Conservation (phyloP, 2,329 filamentous ascomycete genomes). For the Aspergillus ruber region DNA sequence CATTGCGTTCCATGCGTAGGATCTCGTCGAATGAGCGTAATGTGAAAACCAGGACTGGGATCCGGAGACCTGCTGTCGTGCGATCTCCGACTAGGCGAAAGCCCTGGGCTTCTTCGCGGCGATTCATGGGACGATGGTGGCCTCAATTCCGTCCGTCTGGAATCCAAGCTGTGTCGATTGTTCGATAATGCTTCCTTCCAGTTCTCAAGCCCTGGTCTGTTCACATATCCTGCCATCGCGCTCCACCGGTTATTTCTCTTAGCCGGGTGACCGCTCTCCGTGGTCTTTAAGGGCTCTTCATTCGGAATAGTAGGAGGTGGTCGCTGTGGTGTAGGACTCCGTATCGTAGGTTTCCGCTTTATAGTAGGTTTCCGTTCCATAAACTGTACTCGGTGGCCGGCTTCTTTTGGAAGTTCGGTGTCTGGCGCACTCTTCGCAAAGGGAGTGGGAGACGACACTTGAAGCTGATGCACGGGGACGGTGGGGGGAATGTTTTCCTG, state of each 20-base stretch:
- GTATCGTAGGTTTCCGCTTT: not conserved
- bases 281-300: constrained; percentile 13
- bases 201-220: constrained; percentile 11
- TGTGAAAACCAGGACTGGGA: constrained; percentile 25
- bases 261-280: constrained; percentile 5
- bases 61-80: constrained; percentile 6
- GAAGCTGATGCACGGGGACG: not conserved
- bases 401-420: not conserved
- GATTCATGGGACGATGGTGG: constrained; percentile 16
- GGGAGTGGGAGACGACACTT: constrained; percentile 11
- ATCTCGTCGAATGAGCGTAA: constrained; percentile 66
- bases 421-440: not conserved
- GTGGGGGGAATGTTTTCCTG: constrained; percentile 7
- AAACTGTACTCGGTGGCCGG: not conserved
- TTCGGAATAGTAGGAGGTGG: constrained; percentile 24
- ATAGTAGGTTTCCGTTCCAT: not conserved
- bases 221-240: constrained; percentile 19
- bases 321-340: constrained; percentile 10
- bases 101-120: constrained; percentile 21
- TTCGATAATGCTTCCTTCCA: constrained; percentile 17
- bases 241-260: constrained; percentile 25
- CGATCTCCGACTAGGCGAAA: constrained; percentile 18
- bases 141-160: constrained; percentile 15
- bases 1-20: constrained; percentile 63
- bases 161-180: constrained; percentile 25